Conservation (phyloP, 1,284 basidiomycete genomes). For the Limonomyces culmigenus region DNA sequence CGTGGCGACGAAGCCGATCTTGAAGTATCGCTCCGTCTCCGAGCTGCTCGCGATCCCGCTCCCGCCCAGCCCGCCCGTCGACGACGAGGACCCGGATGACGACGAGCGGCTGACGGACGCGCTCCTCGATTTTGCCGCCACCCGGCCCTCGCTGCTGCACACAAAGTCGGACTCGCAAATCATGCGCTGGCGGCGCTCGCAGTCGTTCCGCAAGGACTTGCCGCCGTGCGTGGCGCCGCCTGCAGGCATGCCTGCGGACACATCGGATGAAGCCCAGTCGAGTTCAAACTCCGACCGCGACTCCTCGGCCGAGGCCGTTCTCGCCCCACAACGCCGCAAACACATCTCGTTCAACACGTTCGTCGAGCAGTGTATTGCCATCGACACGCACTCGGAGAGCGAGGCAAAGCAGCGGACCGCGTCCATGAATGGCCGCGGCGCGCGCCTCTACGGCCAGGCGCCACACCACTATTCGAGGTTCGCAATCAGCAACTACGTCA, state of each 20-base stretch:
- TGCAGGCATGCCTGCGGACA: slow-evolving; percentile 1
- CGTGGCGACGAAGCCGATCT: slow-evolving; percentile 64
- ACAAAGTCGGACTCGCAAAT: slow-evolving; percentile 79
- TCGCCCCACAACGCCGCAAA: slow-evolving; percentile 25
- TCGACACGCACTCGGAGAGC: slow-evolving; percentile 46
- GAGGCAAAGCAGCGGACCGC: neutral
- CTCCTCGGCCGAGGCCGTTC: slow-evolving; percentile 16
- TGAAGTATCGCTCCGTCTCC: slow-evolving; percentile 89
- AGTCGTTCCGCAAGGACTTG: slow-evolving; percentile 40
- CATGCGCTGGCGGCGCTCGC: slow-evolving; percentile 28
- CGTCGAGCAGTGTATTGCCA: slow-evolving; percentile 95
- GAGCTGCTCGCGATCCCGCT: slow-evolving; percentile 63
- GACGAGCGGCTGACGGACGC: slow-evolving; percentile 17
- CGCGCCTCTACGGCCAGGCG: neutral
- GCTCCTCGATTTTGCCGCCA: slow-evolving; percentile 6
- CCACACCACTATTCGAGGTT: neutral
- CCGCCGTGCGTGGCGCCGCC: slow-evolving; percentile 37
- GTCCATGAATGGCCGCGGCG: neutral
- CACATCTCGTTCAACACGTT: slow-evolving; percentile 98
- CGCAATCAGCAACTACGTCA: neutral
- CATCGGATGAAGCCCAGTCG: slow-evolving; percentile 2
- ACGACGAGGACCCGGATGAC: slow-evolving; percentile 16
- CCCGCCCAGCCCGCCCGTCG: slow-evolving; percentile 38
- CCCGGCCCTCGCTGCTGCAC: slow-evolving; percentile 48
- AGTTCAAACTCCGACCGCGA: neutral